Evolutionary conservation across 164 flowering plant species (phyloP), one percentile per base, ranked within the genome.

Genomic region (Berberis thunbergii): DNA sequence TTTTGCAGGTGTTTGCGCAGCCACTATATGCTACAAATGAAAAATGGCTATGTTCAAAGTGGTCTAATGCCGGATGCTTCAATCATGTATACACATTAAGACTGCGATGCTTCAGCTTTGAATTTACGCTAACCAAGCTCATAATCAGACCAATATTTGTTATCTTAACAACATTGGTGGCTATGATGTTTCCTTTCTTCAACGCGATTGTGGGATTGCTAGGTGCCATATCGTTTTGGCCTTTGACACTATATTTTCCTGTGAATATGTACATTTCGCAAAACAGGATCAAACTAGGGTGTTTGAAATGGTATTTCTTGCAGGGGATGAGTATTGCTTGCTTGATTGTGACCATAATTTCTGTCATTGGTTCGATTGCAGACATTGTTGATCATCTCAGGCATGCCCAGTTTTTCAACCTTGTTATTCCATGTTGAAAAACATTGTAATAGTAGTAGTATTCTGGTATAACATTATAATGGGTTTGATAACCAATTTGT

Each of bases 171-270:
- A 73, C 75, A 1, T 11, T 58, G 45, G 67, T 77, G 7, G 75
- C 83, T 7, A 77, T 77, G 79, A 67, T 77, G 67, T 58, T 80
- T 58, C 83, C 80, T 26, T 26, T 26, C 26, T 26, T 26, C 26
- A 26, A 26, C 26, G 26, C 26, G 26, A 26, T 26, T 26, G 26
- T 26, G 26, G 26, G 26, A 26, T 26, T 26, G 26, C 26, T 26
- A 26, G 26, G 26, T 26, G 26, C 80, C 2, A 40, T 72, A 2
- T 70, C 79, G 11, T 80, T 73, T 61, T 77, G 77, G 77, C 80
- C 80, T 6, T 48, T 80, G 45, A 77, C 77, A 7, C 75, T 75
- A 1, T 73, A 75, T 61, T 79, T 73, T 61, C 83, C 80, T 0
- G 59, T 75, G 39, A 65, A 52, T 39, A 80, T 80, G 83, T 73